Conservation (phyloP, 2,329 filamentous ascomycete genomes). For the Xylaria sp. region DNA sequence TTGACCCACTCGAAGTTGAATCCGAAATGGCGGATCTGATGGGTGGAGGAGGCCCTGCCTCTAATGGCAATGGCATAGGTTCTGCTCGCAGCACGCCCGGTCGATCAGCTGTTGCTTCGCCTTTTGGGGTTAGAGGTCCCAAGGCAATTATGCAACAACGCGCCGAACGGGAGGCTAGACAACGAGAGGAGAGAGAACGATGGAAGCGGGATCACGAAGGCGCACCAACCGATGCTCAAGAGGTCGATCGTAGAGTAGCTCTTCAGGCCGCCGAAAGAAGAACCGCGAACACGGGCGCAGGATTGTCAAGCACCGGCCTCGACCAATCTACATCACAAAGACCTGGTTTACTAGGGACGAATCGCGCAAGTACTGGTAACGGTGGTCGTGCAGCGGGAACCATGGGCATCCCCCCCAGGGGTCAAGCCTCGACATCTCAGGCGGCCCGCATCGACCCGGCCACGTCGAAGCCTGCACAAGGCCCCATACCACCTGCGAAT, state of each 20-base stretch:
- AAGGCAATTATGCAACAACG: conserved; percentile 89
- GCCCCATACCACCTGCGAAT: conserved; percentile 13
- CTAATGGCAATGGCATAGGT: conserved; percentile 50
- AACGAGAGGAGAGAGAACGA: conserved; percentile 52
- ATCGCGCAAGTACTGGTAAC: conserved; percentile 23
- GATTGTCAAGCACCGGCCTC: conserved; percentile 21
- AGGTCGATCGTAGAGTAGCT: conserved; percentile 56
- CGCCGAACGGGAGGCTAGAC: conserved; percentile 66
- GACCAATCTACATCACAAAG: conserved; percentile 24
- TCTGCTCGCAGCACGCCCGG: conserved; percentile 42
- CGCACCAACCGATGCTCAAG: conserved; percentile 41
- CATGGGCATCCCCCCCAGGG: conserved; percentile 17
- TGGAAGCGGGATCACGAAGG: conserved; percentile 47
- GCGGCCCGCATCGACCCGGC: conserved; percentile 24
- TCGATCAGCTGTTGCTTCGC: conserved; percentile 48
- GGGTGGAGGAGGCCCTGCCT: conserved; percentile 49
- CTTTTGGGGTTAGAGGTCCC: conserved; percentile 71
- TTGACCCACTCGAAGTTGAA: conserved; percentile 80
- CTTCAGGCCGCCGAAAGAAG: conserved; percentile 27
- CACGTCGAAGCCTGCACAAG: conserved; percentile 21
- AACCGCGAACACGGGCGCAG: conserved; percentile 41
- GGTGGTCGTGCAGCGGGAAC: conserved; percentile 17
- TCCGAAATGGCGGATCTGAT: conserved; percentile 84
- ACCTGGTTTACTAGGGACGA: conserved; percentile 20
- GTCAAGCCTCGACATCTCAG: conserved; percentile 25